These are phyloP conservation scores for Termitomyces sp. DNA, from an alignment of 768 basidiomycete species.

Conservation along the genomic window DNA sequence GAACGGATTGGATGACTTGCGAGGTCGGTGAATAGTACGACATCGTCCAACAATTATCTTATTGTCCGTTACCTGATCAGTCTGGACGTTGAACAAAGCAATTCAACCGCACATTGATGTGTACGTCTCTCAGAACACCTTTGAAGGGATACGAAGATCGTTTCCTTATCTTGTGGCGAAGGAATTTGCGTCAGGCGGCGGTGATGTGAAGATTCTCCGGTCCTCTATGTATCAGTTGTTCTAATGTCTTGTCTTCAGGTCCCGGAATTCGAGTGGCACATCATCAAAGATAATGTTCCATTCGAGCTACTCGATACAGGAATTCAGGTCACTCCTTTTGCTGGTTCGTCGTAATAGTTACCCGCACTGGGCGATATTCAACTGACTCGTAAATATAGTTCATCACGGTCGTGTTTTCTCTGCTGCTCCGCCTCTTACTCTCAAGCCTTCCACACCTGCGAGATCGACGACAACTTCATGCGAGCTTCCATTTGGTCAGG, in stretches of 20 bases:
- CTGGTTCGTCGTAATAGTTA: conserved; percentile 34
- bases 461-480: conserved; percentile 23
- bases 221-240: background rate
- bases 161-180: conserved; percentile 81
- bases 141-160: conserved; percentile 54
- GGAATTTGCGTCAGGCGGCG: conserved; percentile 74
- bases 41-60: background rate
- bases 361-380: background rate
- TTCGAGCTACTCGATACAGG: conserved; percentile 66
- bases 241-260: conserved; percentile 42
- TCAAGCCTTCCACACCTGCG: conserved; percentile 29
- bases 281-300: conserved; percentile 61
- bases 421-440: conserved; percentile 27
- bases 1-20: conserved; percentile 85
- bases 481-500: conserved; percentile 4
- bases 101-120: conserved; percentile 74
- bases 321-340: conserved; percentile 58
- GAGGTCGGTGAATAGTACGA: conserved; percentile 41
- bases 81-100: conserved; percentile 61
- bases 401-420: conserved; percentile 70
- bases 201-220: conserved; percentile 45
- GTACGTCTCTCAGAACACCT: conserved; percentile 63
- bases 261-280: conserved; percentile 78
- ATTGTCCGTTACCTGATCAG: conserved; percentile 26
- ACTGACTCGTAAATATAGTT: conserved; percentile 33